Base-by-base conservation (phyloP, 495 filamentous ascomycete species). In the Podospora pseudopauciseta region DNA sequence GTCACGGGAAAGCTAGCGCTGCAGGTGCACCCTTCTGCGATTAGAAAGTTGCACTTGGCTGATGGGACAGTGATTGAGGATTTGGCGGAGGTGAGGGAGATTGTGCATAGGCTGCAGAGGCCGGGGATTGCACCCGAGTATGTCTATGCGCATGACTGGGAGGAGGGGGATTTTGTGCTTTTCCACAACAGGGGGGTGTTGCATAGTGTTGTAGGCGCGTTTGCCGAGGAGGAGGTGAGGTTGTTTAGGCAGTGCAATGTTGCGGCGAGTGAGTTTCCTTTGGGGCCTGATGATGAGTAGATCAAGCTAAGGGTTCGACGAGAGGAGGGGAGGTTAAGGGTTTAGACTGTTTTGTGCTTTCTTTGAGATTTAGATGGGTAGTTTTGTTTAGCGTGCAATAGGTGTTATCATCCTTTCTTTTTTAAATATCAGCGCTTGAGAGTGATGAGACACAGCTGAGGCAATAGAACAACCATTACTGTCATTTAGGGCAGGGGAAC, bases 191-290 rank as follows among this genome's bases (percentile, higher is more conserved):
- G 88, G 11, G 90, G 89, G 1, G 83, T 91, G 23, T 70, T 92
- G 63, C 90, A 93, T 75, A 86, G 86, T 4, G 89, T 92, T 53
- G 90, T 91, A 0, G 90, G 90, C 1, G 88, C 88, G 1, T 92
- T 93, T 76, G 84, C 83, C 57, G 83, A 87, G 19, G 88, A 89
- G 44, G 89, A 92, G 79, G 85, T 91, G 27, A 77, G 90, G 28
- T 68, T 93, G 67, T 92, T 93, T 70, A 78, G 90, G 65, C 90
- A 93, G 81, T 92, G 89, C 78, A 92, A 92, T 74, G 80, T 91
- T 75, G 89, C 89, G 39, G 88, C 86, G 34, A 86, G 81, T 60
- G 79, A 80, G 66, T 78, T 83, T 27, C 84, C 86, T 13, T 67
- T 82, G 69, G 86, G 86, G 0, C 84, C 85, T 3, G 57, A 60